Evolutionary conservation across 176 grass and related monocot species (phyloP), one percentile per base, ranked within the genome.

Genomic region (Musa troglodytarum): DNA sequence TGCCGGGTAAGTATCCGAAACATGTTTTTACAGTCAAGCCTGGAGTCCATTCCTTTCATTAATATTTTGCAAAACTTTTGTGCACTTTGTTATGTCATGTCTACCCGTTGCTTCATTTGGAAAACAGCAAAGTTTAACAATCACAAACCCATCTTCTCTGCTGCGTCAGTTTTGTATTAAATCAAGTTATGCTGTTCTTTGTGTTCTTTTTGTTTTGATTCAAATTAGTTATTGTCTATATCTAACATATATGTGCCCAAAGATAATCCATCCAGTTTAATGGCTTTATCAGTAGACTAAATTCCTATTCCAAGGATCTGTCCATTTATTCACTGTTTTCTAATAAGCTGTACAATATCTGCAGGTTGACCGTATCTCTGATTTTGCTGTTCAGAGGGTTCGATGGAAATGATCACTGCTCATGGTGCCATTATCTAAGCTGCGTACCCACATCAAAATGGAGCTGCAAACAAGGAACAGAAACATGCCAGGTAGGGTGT

Each of bases 391-490:
- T 94, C 73, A 71, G 71, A 76, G 86, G 86, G 25, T 80, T 81
- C 72, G 63, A 98, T 86, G 82, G 85, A 49, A 93, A 83, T 29
- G 57, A 93, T 29, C 82, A 87, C 69, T 91, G 90, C 71, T 86
- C 85, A 5, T 97, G 90, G 93, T 97, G 93, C 77, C 90, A 93
- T 79, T 97, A 97, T 75, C 53, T 97, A 55, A 97, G 83, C 80
- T 97, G 93, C 62, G 79, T 93, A 63, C 93, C 93, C 63, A 97
- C 90, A 77, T 90, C 85, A 76, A 88, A 80, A 70, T 97, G 93
- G 93, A 90, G 73, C 54, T 97, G 93, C 83, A 85, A 86, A 2
- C 19, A 68, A 72, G 81, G 76, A 74, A 71, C 26, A 58, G 87
- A 86, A 65, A 79, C 81, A 67, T 92, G 89, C 66, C 51, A 87